Base-by-base conservation (phyloP, 345 rosid species). In the Sonneratia alba region DNA sequence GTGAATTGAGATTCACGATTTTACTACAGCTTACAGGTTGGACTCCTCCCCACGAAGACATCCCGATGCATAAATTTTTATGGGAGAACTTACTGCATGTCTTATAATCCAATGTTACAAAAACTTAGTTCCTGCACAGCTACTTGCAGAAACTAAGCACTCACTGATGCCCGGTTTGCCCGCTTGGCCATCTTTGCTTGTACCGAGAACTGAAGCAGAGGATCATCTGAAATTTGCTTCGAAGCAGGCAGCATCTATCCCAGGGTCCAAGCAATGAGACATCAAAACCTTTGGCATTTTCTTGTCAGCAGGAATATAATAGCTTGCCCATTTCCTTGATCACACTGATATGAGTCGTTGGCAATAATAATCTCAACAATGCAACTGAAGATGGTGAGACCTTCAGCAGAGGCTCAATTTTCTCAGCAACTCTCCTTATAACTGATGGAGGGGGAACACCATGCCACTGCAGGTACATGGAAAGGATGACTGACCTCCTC, bases 391-490 rank as follows among this genome's bases (percentile, higher is more conserved):
- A 82, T 9, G 80, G 79, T 21, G 84, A 74, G 27, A 67, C 55
- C 62, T 55, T 64, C 3, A 19, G 73, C 79, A 70, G 81, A 43
- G 89, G 79, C 71, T 87, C 89, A 51, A 89, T 75, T 81, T 81
- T 90, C 72, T 78, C 82, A 57, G 79, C 72, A 1, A 82, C 79
- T 68, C 76, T 74, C 81, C 82, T 79, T 68, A 87, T 80, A 64
- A 78, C 75, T 18, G 87, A 76, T 5, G 91, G 85, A 69, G 91
- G 75, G 21, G 97, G 92, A n/a, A 92, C 79, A 3, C 85, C 83
- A 69, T 78, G 89, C 98, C 96, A 90, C 77, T 84, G 88, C 24
- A 95, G 84, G 81, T 90, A 89, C 98, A 97, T 87, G 37, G 98
- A 83, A 64, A 90, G 88, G 57, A 86, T 75, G 48, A 82, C 56